Percentiles rank a stretch among this genome's conserved stretches.
These are phyloP conservation scores for Ustilago cynodontis DNA, from an alignment of 1,284 basidiomycete species.

Conservation along the genomic window DNA sequence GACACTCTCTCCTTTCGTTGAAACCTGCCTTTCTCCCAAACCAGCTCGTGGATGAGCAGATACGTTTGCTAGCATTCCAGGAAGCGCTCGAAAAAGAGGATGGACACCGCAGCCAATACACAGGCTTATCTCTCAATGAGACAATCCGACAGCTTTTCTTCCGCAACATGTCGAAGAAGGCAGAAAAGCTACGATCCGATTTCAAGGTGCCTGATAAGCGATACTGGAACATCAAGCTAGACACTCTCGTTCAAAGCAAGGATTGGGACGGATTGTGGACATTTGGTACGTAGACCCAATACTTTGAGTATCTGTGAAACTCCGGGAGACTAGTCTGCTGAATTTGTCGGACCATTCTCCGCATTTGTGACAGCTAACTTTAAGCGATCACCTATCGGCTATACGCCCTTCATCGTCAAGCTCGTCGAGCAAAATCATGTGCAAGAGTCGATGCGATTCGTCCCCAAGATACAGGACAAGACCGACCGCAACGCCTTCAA, in stretches of 20 bases:
- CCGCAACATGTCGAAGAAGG: conserved; percentile 57
- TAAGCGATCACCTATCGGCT: conserved; percentile 90
- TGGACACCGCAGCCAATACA: conserved; percentile 72
- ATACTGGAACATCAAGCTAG: conserved; percentile 58
- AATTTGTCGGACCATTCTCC: not conserved
- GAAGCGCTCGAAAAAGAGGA: conserved; percentile 88
- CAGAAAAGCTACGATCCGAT: conserved; percentile 64
- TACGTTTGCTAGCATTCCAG: conserved; percentile 81
- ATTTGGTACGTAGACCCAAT: conserved; percentile 26
- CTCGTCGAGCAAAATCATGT: conserved; percentile 59
- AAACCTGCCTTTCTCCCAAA: not conserved
- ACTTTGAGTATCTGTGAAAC: not conserved
- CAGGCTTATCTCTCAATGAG: conserved; percentile 59
- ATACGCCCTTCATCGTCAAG: conserved; percentile 70
- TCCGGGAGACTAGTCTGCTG: not conserved
- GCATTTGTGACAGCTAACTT: conserved; percentile 20
- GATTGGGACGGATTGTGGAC: conserved; percentile 61
- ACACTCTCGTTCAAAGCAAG: conserved; percentile 47
- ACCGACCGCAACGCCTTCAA: conserved; percentile 48
- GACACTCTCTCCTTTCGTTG: not conserved
- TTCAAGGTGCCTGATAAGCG: conserved; percentile 64
- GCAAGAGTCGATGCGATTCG: conserved; percentile 59
- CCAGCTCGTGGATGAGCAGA: conserved; percentile 90
- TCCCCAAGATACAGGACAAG: conserved; percentile 57
- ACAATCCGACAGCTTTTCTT: conserved; percentile 63